Conservation (phyloP, 1,284 basidiomycete species). For the Sporisorium sorghi region DNA sequence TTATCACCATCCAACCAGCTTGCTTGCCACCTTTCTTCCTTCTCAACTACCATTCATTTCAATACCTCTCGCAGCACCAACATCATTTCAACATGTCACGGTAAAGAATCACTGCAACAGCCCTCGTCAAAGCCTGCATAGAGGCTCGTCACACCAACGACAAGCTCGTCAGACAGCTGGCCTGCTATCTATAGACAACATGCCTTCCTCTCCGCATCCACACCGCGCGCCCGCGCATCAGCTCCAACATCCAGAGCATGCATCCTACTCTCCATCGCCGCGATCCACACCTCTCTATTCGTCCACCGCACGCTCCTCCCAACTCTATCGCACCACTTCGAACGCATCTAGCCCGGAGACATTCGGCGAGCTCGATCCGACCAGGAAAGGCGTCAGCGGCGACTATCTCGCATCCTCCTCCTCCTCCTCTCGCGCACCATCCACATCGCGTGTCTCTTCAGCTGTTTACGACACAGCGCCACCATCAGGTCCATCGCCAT, state of each 20-base stretch:
- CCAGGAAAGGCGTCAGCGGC: conserved; percentile 2
- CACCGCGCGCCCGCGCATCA: conserved; percentile 47
- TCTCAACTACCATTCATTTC: background rate
- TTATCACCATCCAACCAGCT: background rate
- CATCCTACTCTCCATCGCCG: conserved; percentile 40
- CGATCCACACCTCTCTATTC: conserved; percentile 36
- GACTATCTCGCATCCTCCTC: conserved; percentile 4
- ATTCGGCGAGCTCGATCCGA: conserved; percentile 19
- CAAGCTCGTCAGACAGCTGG: background rate
- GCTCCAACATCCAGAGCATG: conserved; percentile 51
- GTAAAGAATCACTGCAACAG: background rate
- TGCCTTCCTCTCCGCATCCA: conserved; percentile 48
- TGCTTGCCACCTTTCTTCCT: background rate
- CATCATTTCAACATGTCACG: background rate
- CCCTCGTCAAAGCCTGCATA: background rate
- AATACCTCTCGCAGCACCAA: too few relatives aligned
- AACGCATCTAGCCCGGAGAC: conserved; percentile 41
- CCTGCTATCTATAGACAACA: background rate
- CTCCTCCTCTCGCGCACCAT: background rate
- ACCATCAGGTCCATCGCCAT: conserved; percentile 3
- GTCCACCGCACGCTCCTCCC: conserved; percentile 21
- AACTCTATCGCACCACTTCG: conserved; percentile 27
- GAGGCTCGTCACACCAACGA: too few relatives aligned
- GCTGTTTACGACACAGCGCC: background rate
- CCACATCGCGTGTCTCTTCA: conserved; percentile 11